Evolutionary conservation across 1,284 basidiomycete genomes (phyloP).

Genomic region (Athelia sp.): DNA sequence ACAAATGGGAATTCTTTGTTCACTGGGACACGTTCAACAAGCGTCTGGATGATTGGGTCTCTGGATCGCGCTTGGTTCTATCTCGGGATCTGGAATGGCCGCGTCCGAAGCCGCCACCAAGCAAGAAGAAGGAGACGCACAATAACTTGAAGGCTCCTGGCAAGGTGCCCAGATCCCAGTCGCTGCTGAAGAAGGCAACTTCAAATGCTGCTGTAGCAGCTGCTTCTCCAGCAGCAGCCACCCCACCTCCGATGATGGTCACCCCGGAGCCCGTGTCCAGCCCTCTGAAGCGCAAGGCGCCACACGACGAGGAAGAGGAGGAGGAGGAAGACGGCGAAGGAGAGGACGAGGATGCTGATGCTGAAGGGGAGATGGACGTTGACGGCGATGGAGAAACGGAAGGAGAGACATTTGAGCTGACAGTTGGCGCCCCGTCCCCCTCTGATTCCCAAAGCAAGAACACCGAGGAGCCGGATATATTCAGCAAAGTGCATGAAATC

Average conservation of each 20-base stretch:
- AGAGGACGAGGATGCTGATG: constrained; percentile 38
- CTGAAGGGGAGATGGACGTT: constrained; percentile 52
- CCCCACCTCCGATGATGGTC: constrained; percentile 36
- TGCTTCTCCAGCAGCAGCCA: constrained; percentile 43
- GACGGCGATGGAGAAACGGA: constrained; percentile 56
- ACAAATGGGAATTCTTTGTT: constrained; percentile 91
- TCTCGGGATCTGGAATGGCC: constrained; percentile 94
- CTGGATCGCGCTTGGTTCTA: constrained; percentile 81
- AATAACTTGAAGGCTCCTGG: constrained; percentile 50
- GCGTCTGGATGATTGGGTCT: constrained; percentile 98
- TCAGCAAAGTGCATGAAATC: constrained; percentile 97
- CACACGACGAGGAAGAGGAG: constrained; percentile 49
- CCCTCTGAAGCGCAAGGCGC: constrained; percentile 62
- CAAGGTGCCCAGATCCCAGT: constrained; percentile 52
- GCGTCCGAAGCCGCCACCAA: constrained; percentile 70
- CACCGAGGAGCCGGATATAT: constrained; percentile 44
- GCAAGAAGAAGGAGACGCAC: constrained; percentile 45
- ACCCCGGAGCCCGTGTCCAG: constrained; percentile 33
- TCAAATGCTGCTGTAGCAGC: constrained; percentile 59
- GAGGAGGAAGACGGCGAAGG: constrained; percentile 60
- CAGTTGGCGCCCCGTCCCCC: constrained; percentile 31
- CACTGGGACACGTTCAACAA: constrained; percentile 99
- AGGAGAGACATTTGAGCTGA: constrained; percentile 54
- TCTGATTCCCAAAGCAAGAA: constrained; percentile 18
- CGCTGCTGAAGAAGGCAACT: constrained; percentile 71